Percentiles rank a stretch among this genome's conserved stretches.
phyloP scores from a whole-genome alignment of 495 filamentous ascomycete species.

The Aspergillus wentii region DNA sequence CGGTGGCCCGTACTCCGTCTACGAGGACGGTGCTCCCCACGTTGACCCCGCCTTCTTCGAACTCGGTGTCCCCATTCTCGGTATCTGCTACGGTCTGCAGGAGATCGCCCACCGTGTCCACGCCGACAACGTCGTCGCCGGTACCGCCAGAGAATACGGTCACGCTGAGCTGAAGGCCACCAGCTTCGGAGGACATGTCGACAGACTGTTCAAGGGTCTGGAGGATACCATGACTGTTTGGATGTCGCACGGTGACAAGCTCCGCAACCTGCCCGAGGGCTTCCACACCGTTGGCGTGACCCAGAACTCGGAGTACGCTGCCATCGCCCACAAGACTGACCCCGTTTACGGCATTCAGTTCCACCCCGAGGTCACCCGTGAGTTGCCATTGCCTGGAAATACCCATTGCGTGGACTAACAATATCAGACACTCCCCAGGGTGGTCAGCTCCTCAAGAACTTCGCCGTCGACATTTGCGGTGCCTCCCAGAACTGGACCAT shows the following conservation, averaged over 20 bases:
- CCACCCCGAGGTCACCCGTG: slow-evolving; percentile 81
- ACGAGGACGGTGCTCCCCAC: slow-evolving; percentile 66
- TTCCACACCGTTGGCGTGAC: slow-evolving; percentile 73
- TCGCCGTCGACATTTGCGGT: slow-evolving; percentile 73
- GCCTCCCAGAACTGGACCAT: slow-evolving; percentile 76
- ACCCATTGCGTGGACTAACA: slow-evolving; percentile 28
- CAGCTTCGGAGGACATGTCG: slow-evolving; percentile 52
- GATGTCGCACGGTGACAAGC: slow-evolving; percentile 89
- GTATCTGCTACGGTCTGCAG: slow-evolving; percentile 79
- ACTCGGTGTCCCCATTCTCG: slow-evolving; percentile 68
- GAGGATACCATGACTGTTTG: slow-evolving; percentile 64
- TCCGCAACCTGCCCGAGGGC: slow-evolving; percentile 61
- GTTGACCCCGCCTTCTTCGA: slow-evolving; percentile 78
- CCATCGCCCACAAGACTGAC: slow-evolving; percentile 69
- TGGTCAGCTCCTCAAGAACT: slow-evolving; percentile 66
- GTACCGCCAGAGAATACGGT: slow-evolving; percentile 69
- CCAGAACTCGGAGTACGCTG: slow-evolving; percentile 70
- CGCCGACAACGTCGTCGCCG: slow-evolving; percentile 65
- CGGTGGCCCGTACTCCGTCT: slow-evolving; percentile 66
- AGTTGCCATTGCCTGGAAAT: no score
- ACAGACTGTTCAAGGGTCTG: slow-evolving; percentile 67
- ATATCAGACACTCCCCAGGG: slow-evolving; percentile 53
- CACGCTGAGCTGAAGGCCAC: slow-evolving; percentile 53
- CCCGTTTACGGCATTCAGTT: slow-evolving; percentile 68
- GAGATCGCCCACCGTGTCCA: slow-evolving; percentile 74